These are phyloP conservation scores for Phytophthora quininea DNA, from an alignment of 352 stramenopile genomes.

Conservation along the genomic window DNA sequence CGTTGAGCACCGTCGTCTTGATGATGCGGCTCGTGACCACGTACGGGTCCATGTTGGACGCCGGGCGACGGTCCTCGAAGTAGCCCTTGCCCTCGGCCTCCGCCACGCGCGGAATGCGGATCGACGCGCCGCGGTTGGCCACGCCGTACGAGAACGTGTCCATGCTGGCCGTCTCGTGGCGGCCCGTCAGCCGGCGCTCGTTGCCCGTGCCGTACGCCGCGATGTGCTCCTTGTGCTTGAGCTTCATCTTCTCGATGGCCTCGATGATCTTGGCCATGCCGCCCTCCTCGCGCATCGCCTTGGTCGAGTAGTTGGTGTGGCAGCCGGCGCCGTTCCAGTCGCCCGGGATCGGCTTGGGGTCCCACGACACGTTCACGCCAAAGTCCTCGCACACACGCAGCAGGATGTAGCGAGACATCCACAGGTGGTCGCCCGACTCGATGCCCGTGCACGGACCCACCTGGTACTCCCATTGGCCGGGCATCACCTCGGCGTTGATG, in stretches of 20 bases:
- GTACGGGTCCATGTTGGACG: constrained; percentile 99
- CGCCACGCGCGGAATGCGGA: constrained; percentile 92
- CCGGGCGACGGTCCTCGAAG: constrained; percentile 96
- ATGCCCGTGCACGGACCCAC: constrained; percentile 97
- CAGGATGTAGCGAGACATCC: constrained; percentile 97
- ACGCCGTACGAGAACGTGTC: constrained; percentile 97
- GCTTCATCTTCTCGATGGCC: constrained; percentile 97
- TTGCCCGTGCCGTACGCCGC: constrained; percentile 96
- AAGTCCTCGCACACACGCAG: constrained; percentile 97
- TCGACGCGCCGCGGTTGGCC: constrained; percentile 95
- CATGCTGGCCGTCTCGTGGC: constrained; percentile 96
- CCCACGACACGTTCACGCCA: constrained; percentile 96
- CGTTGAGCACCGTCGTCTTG: constrained; percentile 93
- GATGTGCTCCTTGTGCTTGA: constrained; percentile 98
- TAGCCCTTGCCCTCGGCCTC: constrained; percentile 93
- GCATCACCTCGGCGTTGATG: constrained; percentile 98
- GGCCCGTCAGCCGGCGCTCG: constrained; percentile 95
- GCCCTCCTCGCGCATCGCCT: constrained; percentile 95
- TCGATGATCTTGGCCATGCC: constrained; percentile 95
- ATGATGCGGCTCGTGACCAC: constrained; percentile 97
- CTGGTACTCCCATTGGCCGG: constrained; percentile 98
- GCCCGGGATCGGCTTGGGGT: constrained; percentile 97
- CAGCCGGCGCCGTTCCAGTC: constrained; percentile 98
- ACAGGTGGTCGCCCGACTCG: constrained; percentile 95
- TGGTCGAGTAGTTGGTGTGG: constrained; percentile 97